Evolutionary conservation across 2,329 filamentous ascomycete species (phyloP), one percentile per base, ranked within the genome.

Genomic region (Alternaria panax): DNA sequence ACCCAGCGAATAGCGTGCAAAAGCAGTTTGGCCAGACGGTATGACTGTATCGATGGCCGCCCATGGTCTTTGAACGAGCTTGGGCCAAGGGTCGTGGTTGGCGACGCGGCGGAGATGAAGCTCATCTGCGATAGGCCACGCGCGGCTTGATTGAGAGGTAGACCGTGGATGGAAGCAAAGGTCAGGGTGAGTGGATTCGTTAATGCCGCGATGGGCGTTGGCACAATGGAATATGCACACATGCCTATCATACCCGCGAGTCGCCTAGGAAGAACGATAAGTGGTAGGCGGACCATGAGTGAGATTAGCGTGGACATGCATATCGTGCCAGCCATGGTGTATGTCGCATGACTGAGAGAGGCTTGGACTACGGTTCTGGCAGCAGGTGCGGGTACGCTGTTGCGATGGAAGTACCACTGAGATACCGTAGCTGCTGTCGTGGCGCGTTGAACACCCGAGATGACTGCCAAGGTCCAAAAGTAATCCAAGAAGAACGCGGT

Each of bases 341-440:
- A 93, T 14, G 87, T 83, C 3, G 93, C 90, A 79, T 99, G 95
- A 50, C 84, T 83, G 43, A 97, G 82, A 14, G 93, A 94, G 7
- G 93, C 94, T 62, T 87, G 84, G 25, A 98, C 92, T 47, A 98
- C 90, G 55, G 93, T 90, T 57, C 86, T 84, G 1, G 92, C 93
- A 0, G 92, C 88, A 2, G 93, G 89, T 8, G 90, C 84, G 5
- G 94, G 92, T 11, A 89, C 86, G 5, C 89, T 88, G 69, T 96
- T 91, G 63, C 95, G 92, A 78, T 98, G 94, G 78, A 98, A 99
- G 79, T 99, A 99, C 95, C 95, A 99, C 78, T 99, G 95, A 40
- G 92, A 96, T 24, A 98, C 94, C 0, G 94, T 97, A 11, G 95
- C 95, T 24, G 93, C 94, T 14, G 94, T 97, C 16, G 93, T 95